Conservation (phyloP, 345 rosid species). For the Brassica carinata region DNA sequence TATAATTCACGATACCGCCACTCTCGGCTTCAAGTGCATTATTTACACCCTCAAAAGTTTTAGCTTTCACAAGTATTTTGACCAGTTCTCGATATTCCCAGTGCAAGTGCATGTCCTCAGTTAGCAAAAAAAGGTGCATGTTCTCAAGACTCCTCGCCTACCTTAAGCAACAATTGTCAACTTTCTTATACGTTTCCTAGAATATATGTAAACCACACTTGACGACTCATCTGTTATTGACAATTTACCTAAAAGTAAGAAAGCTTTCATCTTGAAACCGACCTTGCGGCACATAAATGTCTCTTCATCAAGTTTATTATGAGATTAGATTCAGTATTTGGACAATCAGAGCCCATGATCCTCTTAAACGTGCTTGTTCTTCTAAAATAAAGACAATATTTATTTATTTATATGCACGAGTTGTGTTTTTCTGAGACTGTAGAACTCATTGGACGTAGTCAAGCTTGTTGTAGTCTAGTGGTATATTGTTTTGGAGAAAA, state of each 20-base stretch:
- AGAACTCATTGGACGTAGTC: not conserved
- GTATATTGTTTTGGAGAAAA: not conserved
- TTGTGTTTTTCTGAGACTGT: not conserved
- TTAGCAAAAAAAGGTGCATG: too few relatives aligned
- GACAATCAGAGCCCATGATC: constrained; percentile 62
- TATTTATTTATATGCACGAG: not conserved
- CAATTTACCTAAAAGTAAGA: constrained; percentile 74
- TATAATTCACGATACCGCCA: too few relatives aligned
- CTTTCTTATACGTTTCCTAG: too few relatives aligned
- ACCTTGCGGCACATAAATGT: constrained; percentile 97
- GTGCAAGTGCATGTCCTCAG: too few relatives aligned
- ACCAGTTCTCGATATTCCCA: too few relatives aligned
- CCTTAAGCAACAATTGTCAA: too few relatives aligned
- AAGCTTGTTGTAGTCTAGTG: not conserved
- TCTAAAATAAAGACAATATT: not conserved
- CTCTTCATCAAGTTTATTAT: constrained; percentile 67
- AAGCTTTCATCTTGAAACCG: constrained; percentile 91
- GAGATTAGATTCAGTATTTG: constrained; percentile 34
- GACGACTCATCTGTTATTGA: constrained; percentile 1
- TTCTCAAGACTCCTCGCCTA: too few relatives aligned
- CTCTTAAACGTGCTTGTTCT: constrained; percentile 68
- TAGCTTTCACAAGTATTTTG: too few relatives aligned
- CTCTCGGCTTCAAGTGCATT: too few relatives aligned
- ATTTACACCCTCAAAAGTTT: too few relatives aligned
- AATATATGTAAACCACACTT: not conserved